These are phyloP conservation scores for Paramecium sexaurelia DNA, from an alignment of 73 alveolate species.

Conservation along the genomic window DNA sequence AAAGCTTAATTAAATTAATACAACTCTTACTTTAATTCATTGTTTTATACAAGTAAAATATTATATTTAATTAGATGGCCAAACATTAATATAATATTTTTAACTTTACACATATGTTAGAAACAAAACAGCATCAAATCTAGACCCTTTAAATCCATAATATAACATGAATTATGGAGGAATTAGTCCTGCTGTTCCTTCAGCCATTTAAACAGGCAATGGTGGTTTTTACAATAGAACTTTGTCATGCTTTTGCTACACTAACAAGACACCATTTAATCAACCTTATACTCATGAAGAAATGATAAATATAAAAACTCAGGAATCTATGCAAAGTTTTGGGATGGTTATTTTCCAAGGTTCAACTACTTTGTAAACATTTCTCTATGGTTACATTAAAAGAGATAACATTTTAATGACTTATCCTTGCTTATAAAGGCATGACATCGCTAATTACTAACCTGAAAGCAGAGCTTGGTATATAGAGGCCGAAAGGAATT, in stretches of 20 bases:
- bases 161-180: slow-evolving; percentile 20
- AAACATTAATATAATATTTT: not conserved
- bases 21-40: not conserved
- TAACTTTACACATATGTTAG: not conserved
- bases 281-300: not conserved
- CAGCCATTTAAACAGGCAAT: not conserved
- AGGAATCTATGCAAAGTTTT: not conserved
- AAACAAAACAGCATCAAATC: not conserved
- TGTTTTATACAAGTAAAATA: not conserved
- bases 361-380: not conserved
- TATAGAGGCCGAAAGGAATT: not conserved
- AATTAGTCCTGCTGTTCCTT: not conserved
- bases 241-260: not conserved
- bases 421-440: not conserved
- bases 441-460: not conserved
- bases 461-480: slow-evolving; percentile 21
- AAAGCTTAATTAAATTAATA: not conserved
- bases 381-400: not conserved
- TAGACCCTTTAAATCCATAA: not conserved
- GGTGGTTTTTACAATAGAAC: not conserved
- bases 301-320: not conserved
- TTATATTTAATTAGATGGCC: not conserved
- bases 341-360: not conserved
- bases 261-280: not conserved
- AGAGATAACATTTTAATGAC: slow-evolving; percentile 8